Base-by-base conservation (phyloP, 2,329 filamentous ascomycete genomes). In the Claviceps monticola region DNA sequence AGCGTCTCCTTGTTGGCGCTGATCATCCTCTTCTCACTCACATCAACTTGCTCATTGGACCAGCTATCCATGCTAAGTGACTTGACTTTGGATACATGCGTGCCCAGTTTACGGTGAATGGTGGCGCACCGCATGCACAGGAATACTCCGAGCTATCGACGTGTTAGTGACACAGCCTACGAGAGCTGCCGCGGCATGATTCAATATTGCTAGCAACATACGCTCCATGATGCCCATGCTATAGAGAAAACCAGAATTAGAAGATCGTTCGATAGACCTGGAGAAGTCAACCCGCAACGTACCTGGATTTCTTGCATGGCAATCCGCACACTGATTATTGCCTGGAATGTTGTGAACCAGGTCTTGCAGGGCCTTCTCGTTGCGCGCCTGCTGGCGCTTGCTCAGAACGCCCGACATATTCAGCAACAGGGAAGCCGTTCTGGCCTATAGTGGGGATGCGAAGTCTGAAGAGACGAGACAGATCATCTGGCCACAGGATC, bases 41-140 rank as follows among this genome's bases (percentile, higher is more conserved):
- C 90, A 71, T 98, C 93, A 57, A 98, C 90, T 71, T 98, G 93
- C 55, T 97, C 93, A 62, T 84, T 84, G 48, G 86, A 83, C 93
- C 93, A 98, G 59, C 85, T 93, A 70, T 98, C 93, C 90, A 98
- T 97, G 68, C 86, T 97, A 71, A 98, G 70, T 39, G 90, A 97
- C 70, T 98, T 98, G 73, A 98, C 89, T 68, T 98, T 98, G 58
- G 90, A 96, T 56, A 98, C 88, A 68, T 98, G 93, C 42, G 93
- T 97, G 55, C 93, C 93, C 62, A 98, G 75, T 71, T 97, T 97
- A 64, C 93, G 87, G 73, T 98, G 93, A 63, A 97, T 79, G 51
- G 89, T 80, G 51, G 90, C 93, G 74, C 93, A 98, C 66, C 93
- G 88, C 86, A 98, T 94, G 71, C 93, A 98, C 49, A 98, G 75